Conservation (phyloP, 352 stramenopile genomes). For the Phytophthora citricola region DNA sequence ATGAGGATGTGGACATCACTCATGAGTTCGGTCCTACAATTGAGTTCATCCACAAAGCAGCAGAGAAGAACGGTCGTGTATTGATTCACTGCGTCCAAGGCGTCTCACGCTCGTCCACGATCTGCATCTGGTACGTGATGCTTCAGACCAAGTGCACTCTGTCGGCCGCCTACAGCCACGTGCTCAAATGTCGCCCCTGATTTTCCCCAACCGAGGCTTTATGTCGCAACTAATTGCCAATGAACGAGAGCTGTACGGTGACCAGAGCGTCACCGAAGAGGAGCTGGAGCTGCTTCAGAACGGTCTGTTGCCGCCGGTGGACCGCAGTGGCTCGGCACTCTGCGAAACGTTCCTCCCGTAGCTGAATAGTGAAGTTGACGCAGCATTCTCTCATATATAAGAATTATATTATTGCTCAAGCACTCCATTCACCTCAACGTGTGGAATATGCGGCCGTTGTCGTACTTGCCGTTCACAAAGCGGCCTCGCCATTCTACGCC, state of each 20-base stretch:
- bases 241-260: constrained; percentile 73
- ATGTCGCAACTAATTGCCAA: constrained; percentile 80
- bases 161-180: constrained; percentile 80
- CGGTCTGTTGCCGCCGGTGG: constrained; percentile 60
- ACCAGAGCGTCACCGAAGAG: constrained; percentile 62
- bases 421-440: constrained; percentile 52
- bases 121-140: constrained; percentile 87
- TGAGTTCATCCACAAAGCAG: constrained; percentile 63
- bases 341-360: constrained; percentile 53
- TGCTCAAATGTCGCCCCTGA: constrained; percentile 76
- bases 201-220: constrained; percentile 84
- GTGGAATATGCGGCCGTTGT: constrained; percentile 86
- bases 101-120: constrained; percentile 77
- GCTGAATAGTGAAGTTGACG: constrained; percentile 14
- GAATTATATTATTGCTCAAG: constrained; percentile 26
- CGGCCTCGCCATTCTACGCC: constrained; percentile 70
- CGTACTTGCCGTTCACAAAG: constrained; percentile 87
- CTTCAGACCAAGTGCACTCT: constrained; percentile 72
- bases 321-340: constrained; percentile 67
- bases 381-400: constrained; percentile 27
- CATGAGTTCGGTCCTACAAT: constrained; percentile 56
- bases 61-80: constrained; percentile 46
- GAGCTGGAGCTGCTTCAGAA: constrained; percentile 77
- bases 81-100: constrained; percentile 88
- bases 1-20: constrained; percentile 64